Evolutionary conservation across 2,329 filamentous ascomycete genomes (phyloP).

Genomic region (Whalleya microplaca): DNA sequence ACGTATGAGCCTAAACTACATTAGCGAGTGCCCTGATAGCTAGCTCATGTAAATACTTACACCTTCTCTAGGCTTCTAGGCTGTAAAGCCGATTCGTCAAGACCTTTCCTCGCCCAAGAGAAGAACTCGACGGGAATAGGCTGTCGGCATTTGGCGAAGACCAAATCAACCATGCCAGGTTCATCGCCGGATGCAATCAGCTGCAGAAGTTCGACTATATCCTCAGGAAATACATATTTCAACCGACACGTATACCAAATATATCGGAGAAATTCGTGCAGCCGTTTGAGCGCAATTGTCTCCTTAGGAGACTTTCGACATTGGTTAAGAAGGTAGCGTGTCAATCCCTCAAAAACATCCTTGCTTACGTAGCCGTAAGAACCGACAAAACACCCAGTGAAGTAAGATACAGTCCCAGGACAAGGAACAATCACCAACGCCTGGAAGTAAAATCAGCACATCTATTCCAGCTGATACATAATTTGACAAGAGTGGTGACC

Average conservation of each 20-base stretch:
- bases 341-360: not conserved
- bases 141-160: not conserved
- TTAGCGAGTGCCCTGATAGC: not conserved
- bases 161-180: slow-evolving; percentile 1
- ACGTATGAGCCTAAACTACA: slow-evolving; percentile 7
- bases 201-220: slow-evolving; percentile 5
- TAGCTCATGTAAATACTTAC: slow-evolving; percentile 3
- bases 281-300: not conserved
- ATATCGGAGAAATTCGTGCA: slow-evolving; percentile 2
- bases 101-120: slow-evolving; percentile 8
- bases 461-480: not conserved
- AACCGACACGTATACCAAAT: not conserved
- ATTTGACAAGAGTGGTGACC: not conserved
- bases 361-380: not conserved
- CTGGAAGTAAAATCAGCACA: not conserved
- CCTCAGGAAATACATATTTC: not conserved
- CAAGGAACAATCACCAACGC: slow-evolving; percentile 22
- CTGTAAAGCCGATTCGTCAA: slow-evolving; percentile 5
- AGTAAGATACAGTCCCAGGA: slow-evolving; percentile 7
- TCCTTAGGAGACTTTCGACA: not conserved
- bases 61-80: slow-evolving; percentile 1
- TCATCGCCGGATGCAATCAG: slow-evolving; percentile 1
- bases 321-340: slow-evolving; percentile 3
- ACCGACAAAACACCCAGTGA: too few relatives aligned
- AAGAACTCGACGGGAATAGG: slow-evolving; percentile 7